These are phyloP conservation scores for Penicillium sp. DNA, from an alignment of 2,329 filamentous ascomycete genomes.

Conservation along the genomic window DNA sequence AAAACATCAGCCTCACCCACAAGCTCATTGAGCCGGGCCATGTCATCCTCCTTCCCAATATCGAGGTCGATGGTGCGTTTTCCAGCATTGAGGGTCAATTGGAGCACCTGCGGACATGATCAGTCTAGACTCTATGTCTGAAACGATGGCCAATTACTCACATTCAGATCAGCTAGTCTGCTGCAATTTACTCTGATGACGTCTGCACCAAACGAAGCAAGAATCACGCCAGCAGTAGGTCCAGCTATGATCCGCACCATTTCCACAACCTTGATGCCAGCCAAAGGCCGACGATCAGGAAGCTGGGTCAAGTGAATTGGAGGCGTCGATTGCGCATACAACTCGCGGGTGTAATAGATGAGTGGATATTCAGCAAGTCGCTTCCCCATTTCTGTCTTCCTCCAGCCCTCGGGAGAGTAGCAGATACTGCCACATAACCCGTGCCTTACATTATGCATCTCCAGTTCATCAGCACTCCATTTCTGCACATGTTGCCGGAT, in stretches of 20 bases:
- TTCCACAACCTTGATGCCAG: constrained; percentile 51
- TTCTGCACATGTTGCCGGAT: constrained; percentile 30
- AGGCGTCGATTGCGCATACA: constrained; percentile 35
- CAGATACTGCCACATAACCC: constrained; percentile 47
- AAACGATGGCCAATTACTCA: constrained; percentile 7
- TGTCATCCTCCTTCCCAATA: constrained; percentile 44
- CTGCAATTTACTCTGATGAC: constrained; percentile 48
- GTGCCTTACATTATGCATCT: constrained; percentile 41
- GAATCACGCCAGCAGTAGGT: constrained; percentile 41
- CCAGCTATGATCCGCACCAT: constrained; percentile 38
- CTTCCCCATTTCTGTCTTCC: constrained; percentile 45
- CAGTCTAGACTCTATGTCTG: neutral
- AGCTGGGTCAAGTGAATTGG: constrained; percentile 26
- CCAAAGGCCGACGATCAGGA: constrained; percentile 29
- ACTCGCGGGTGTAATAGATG: constrained; percentile 40
- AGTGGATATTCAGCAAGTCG: constrained; percentile 42
- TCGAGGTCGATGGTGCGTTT: constrained; percentile 41
- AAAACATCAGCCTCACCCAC: constrained; percentile 50
- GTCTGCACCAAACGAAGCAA: constrained; percentile 47
- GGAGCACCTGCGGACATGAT: constrained; percentile 15
- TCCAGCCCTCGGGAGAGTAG: constrained; percentile 46
- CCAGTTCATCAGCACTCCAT: constrained; percentile 43
- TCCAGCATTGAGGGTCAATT: constrained; percentile 23
- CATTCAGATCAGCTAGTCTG: constrained; percentile 36
- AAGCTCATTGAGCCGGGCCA: constrained; percentile 41